Evolutionary conservation across 192 early-diverging fungal species (phyloP), one percentile per base, ranked within the genome.

Genomic region (Gamsiella multidivaricata): DNA sequence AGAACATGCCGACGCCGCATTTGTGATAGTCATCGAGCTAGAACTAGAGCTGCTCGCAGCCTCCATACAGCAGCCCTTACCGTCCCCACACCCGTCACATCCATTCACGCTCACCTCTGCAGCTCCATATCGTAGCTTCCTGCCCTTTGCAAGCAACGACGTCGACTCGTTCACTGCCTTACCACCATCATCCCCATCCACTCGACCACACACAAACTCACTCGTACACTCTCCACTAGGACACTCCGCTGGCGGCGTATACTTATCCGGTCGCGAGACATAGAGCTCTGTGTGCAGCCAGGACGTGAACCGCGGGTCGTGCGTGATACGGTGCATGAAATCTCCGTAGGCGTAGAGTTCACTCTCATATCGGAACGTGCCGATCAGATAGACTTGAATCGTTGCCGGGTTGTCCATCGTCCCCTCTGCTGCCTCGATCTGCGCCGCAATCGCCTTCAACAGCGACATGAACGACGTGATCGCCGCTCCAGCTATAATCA

Each of bases 331-430:
- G 14, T 74, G 62, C 70, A 74, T 60, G 22, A 74, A 74, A 36
- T 74, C 70, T 6, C 70, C 70, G 52, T 74, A 74, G 3, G 70
- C 70, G 20, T 74, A 74, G 5, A 74, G 42, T 49, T 74, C 70
- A 56, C 62, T 65, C 41, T 74, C 70, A 32, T 74, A 74, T 12
- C 70, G 54, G 62, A 74, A 74, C 3, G 70, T 74, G 37, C 73
- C 67, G 26, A 76, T 76, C 45, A 76, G 26, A 23, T 76, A 53
- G 26, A 76, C 65, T 43, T 63, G 34, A 12, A 68, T 68, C 12
- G 34, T 54, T 3, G 20, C 52, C 0, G 54, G 32, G 14, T 56
- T 54, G 25, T 17, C 29, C 22, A 42, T 41, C 8, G 39, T 25
- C 31, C 6, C 6, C 10, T 9, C 31, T 4, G 58, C n/a, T 22